Percentiles rank a stretch among this genome's conserved stretches.
phyloP scores from a whole-genome alignment of 176 grass and related monocot species.

The Hordeum vulgare region DNA sequence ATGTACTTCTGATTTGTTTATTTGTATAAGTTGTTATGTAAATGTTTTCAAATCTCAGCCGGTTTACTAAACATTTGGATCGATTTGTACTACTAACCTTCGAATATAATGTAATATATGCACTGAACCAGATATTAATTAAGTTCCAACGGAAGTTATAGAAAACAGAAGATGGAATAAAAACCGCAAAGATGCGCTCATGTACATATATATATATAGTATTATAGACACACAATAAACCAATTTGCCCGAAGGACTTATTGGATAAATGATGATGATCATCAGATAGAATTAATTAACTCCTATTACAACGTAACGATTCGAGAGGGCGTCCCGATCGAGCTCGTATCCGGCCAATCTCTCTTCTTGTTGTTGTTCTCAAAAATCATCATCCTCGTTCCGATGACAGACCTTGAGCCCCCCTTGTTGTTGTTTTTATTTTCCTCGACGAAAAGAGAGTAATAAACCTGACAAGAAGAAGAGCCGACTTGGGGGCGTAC shows the following conservation, averaged over 20 bases:
- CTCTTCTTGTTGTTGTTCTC: constrained; percentile 10
- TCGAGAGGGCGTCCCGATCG: constrained; percentile 36
- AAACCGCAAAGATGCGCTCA: constrained; percentile 27
- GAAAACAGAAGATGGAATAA: constrained; percentile 1
- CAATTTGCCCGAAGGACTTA: constrained; percentile 27
- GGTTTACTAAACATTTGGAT: too few relatives aligned
- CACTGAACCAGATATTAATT: neutral
- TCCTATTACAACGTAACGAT: constrained; percentile 27
- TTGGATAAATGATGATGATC: constrained; percentile 20
- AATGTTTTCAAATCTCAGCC: too few relatives aligned
- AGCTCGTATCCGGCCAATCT: constrained; percentile 18
- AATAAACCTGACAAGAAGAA: constrained; percentile 19
- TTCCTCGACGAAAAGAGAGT: constrained; percentile 29
- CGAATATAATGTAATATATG: neutral
- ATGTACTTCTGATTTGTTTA: too few relatives aligned
- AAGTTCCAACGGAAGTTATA: neutral
- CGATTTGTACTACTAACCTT: too few relatives aligned
- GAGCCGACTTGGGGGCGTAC: neutral
- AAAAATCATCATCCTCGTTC: constrained; percentile 2
- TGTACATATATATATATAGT: constrained; percentile 28
- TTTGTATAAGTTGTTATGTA: too few relatives aligned
- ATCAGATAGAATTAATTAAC: constrained; percentile 27
- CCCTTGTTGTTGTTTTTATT: constrained; percentile 13
- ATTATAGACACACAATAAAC: constrained; percentile 25
- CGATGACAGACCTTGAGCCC: constrained; percentile 4